Evolutionary conservation across 768 basidiomycete species (phyloP), one percentile per base, ranked within the genome.

Genomic region (Leccinum disarticulatum): DNA sequence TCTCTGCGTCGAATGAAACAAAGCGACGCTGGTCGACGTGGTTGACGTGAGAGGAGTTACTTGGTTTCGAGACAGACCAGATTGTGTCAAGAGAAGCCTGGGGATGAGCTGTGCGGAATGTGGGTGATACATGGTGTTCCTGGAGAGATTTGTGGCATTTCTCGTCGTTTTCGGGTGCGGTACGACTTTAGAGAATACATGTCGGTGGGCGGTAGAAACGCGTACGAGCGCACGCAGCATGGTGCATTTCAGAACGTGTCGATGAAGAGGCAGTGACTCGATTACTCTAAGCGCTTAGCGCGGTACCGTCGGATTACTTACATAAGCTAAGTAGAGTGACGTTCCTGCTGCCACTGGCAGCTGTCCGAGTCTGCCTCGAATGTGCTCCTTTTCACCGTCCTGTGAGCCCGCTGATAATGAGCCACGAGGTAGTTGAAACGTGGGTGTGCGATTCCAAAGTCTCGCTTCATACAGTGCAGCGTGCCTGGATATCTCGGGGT

Each of bases 181-280:
- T 36, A 25, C 22, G 3, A 52, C 33, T 41, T 30, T 61, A 14
- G 52, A 61, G 13, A 41, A 52, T 22, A 48, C 15, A 17, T 61
- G 17, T 52, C 49, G 56, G 33, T 48, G 19, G 33, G 27, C 46
- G 8, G 48, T 28, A 11, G 57, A 52, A 30, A 52, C 43, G 65
- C 61, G 67, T 57, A 58, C 46, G 28, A 27, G 66, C 66, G 73
- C 69, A 57, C 78, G 83, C 72, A 84, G 75, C 84, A 86, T 87
- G 53, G 79, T 73, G 76, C 84, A 84, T 85, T 56, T 61, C 66
- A 63, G 56, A 48, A 27, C 15, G 46, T 35, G 27, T 54, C 27
- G 53, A 47, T 17, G 38, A 25, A 48, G 9, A 46, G 43, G 43
- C 43, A 19, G 43, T 46, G 9, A 36, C 25, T 15, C 52, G 49